Base-by-base conservation (phyloP, 345 rosid species). In the Erysimum cheiranthoides region DNA sequence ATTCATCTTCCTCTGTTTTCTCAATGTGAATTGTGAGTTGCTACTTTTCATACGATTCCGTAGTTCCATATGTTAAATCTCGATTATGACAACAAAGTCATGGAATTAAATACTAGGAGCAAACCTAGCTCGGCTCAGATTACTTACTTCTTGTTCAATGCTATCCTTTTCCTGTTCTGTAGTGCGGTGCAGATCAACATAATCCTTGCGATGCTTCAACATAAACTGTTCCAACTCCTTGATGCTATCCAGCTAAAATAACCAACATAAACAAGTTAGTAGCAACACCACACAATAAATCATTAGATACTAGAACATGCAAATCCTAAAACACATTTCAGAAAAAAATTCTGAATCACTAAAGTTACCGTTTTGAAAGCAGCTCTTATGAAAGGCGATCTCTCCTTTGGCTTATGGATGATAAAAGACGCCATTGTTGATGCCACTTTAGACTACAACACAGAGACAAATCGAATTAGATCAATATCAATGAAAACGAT, bases 111-210 rank as follows among this genome's bases (percentile, higher is more conserved):
- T 38, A 27, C 17, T 50, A 51, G 2, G 9, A 2, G 27, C 16
- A 43, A 82, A 62, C 35, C 13, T 28, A 3, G 14, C n/a, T 35
- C n/a, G 34, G 47, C 18, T 35, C n/a, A 39, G 47, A 69, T 34
- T 4, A 68, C 90, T 80, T 81, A 95, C 97, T 83, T 95, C 97
- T 39, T 87, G 96, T 78, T 95, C 99, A 61, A 95, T 92, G 82
- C 91, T 87, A 76, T 93, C 98, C 66, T 91, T 88, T 83, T 91
- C 96, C 53, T 85, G 92, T 74, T 88, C 93, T 0, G 91, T 93
- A 62, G 93, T 90, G 25, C 94, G 90, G 53, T 88, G 96, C 68
- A 80, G 59, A 81, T 92, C 99, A 54, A 87, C 88, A 10, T 92
- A 95, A 80, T 92, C 99, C 78, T 92, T 93, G 34, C 86, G 71